Evolutionary conservation across 495 filamentous ascomycete species (phyloP).

Genomic region (Tuber umbilicatum): DNA sequence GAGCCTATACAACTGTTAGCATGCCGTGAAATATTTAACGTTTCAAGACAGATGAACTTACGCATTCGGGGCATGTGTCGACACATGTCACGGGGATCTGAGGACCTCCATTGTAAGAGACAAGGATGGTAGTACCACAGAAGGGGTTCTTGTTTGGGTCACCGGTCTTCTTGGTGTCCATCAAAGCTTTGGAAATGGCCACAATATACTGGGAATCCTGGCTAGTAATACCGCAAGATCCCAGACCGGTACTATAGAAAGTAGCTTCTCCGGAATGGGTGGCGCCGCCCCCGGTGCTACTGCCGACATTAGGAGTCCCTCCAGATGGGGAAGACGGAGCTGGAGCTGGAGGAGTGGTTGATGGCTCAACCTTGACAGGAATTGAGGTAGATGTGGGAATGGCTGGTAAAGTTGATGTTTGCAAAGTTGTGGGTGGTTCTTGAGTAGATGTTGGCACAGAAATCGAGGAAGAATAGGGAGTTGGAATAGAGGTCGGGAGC

Average conservation of each 20-base stretch:
- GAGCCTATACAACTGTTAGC: conserved; percentile 12
- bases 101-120: background rate
- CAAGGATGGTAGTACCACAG: conserved; percentile 40
- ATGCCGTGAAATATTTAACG: background rate
- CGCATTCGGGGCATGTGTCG: conserved; percentile 30
- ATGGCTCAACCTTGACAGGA: background rate
- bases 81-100: background rate
- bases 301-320: background rate
- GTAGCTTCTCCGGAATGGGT: conserved; percentile 43
- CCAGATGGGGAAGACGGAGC: background rate
- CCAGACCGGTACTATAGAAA: conserved; percentile 45
- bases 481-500: conserved; percentile 8
- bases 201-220: conserved; percentile 37
- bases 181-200: conserved; percentile 42
- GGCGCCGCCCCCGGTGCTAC: conserved; percentile 14
- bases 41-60: conserved; percentile 21
- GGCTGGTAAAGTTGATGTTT: conserved; percentile 19
- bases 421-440: conserved; percentile 20
- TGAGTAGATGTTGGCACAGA: conserved; percentile 18
- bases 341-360: conserved; percentile 2
- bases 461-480: conserved; percentile 12
- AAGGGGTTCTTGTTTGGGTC: conserved; percentile 46
- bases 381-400: conserved; percentile 21
- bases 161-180: conserved; percentile 22
- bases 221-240: conserved; percentile 45